Evolutionary conservation across 2,329 filamentous ascomycete species (phyloP).

Genomic region (Fusarium tupiense): DNA sequence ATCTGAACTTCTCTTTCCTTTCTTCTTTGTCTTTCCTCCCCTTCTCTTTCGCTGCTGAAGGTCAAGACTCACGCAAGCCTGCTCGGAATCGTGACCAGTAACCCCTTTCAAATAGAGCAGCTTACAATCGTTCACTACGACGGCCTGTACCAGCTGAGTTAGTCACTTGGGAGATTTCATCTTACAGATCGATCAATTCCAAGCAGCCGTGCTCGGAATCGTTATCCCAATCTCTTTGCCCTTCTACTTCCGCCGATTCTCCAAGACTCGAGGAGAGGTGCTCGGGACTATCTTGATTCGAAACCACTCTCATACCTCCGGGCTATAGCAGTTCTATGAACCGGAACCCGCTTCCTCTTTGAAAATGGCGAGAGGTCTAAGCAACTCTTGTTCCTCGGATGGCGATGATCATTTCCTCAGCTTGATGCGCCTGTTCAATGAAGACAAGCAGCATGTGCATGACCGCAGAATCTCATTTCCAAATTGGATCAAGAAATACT

Average conservation of each 20-base stretch:
- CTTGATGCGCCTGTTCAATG: not conserved
- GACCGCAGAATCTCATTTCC: accelerated
- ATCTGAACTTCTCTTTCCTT: not conserved
- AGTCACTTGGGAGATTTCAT: no score
- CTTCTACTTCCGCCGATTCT: not conserved
- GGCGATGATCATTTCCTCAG: not conserved
- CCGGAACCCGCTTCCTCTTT: not conserved
- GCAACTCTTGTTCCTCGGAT: not conserved
- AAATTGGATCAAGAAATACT: accelerated
- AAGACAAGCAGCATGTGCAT: not conserved
- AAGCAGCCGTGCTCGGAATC: not conserved
- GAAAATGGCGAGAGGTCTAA: not conserved
- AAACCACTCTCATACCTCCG: not conserved
- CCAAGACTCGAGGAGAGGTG: not conserved
- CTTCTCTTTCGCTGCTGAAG: not conserved
- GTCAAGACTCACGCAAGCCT: not conserved
- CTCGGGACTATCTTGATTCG: not conserved
- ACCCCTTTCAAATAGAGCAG: not conserved
- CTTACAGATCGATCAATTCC: not conserved
- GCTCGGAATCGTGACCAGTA: not conserved
- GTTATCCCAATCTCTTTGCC: not conserved
- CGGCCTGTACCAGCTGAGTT: no score
- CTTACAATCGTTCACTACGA: not conserved
- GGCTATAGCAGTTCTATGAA: not conserved
- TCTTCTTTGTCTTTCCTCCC: not conserved